A percentile compares a stretch with the other conserved stretches of the same genome.
phyloP scores from a whole-genome alignment of 2,329 filamentous ascomycete species.

The Epichloe bromicola region DNA sequence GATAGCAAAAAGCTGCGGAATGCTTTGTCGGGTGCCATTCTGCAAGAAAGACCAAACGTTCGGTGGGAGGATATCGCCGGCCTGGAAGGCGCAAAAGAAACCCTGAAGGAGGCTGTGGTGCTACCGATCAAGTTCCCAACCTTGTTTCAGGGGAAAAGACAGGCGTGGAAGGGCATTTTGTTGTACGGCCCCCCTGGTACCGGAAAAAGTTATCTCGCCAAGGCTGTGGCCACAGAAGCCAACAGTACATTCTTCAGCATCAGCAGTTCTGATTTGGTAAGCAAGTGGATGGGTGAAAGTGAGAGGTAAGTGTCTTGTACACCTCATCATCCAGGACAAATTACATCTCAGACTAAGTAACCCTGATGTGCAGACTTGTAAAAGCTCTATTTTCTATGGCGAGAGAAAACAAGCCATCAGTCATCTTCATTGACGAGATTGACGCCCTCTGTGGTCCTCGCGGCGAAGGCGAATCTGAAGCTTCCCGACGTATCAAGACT shows the following conservation, averaged over 20 bases:
- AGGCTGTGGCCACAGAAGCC: constrained; percentile 93
- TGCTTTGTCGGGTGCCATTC: constrained; percentile 79
- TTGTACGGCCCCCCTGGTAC: constrained; percentile 89
- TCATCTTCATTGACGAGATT: constrained; percentile 98
- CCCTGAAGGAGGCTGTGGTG: constrained; percentile 93
- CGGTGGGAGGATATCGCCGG: constrained; percentile 98
- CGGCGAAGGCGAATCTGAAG: constrained; percentile 91
- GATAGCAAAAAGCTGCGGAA: constrained; percentile 92
- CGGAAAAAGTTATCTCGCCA: constrained; percentile 94
- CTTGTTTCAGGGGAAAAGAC: constrained; percentile 86
- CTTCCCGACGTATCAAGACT: constrained; percentile 93
- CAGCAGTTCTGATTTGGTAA: constrained; percentile 90
- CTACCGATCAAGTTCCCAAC: constrained; percentile 97
- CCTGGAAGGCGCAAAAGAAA: constrained; percentile 87
- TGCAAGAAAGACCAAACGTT: constrained; percentile 91
- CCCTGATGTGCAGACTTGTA: constrained; percentile 51
- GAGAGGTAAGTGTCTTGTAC: constrained; percentile 52
- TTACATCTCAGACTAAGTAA: constrained; percentile 10
- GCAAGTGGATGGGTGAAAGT: constrained; percentile 99
- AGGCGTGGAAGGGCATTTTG: constrained; percentile 97
- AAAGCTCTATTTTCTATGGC: constrained; percentile 97
- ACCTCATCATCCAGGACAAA: background rate
- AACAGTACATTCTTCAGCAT: constrained; percentile 99
- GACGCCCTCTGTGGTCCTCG: constrained; percentile 91
- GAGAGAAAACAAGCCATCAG: constrained; percentile 92